These are phyloP conservation scores for Colletotrichum lupini DNA, from an alignment of 2,329 filamentous ascomycete genomes.

Conservation along the genomic window DNA sequence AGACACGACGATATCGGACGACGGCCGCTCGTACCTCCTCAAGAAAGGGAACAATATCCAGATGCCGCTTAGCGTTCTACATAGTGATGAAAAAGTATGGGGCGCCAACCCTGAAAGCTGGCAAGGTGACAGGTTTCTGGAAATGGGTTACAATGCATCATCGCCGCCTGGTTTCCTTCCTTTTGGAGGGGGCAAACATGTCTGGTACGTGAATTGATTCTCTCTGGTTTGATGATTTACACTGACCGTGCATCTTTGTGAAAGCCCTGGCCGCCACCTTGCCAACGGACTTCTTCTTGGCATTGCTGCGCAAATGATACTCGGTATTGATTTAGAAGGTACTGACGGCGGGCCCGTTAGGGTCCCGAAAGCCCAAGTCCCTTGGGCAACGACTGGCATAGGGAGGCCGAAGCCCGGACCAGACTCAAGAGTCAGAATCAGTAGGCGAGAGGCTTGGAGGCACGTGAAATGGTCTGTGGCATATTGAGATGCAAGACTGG, in stretches of 20 bases:
- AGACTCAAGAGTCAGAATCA: not conserved
- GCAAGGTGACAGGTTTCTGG: not conserved
- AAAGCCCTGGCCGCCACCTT: not conserved
- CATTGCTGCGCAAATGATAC: not conserved
- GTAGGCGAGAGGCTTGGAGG: not conserved
- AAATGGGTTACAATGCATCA: not conserved
- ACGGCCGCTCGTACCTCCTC: not conserved
- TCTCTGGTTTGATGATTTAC: not conserved
- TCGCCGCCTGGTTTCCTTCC: not conserved
- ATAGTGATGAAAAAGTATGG: not conserved
- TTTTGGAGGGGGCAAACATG: not conserved
- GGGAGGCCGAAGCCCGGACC: not conserved
- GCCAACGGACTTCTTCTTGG: not conserved
- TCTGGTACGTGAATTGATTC: not conserved
- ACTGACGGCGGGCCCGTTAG: not conserved
- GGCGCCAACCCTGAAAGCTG: not conserved
- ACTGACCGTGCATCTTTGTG: not conserved
- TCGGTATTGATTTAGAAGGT: not conserved
- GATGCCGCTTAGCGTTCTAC: not conserved
- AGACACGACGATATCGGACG: not conserved
- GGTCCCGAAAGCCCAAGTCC: not conserved
- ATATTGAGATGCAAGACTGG: not conserved
- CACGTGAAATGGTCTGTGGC: not conserved
- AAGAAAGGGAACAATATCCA: not conserved
- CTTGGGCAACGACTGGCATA: not conserved